Conservation (phyloP, 2,329 filamentous ascomycete genomes). For the Aspergillus felis region DNA sequence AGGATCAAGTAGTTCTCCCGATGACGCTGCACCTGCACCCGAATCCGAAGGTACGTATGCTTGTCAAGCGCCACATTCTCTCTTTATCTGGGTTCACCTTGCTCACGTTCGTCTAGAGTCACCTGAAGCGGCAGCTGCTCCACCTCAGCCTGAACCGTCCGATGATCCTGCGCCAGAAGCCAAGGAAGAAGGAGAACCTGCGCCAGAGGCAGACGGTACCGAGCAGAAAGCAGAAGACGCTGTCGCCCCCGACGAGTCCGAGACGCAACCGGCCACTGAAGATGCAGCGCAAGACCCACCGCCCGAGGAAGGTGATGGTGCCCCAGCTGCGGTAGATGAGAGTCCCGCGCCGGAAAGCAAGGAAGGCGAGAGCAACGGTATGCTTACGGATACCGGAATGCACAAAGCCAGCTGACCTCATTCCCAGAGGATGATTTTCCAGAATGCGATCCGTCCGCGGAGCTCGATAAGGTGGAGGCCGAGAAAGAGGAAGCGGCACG, state of each 20-base stretch:
- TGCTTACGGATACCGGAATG: conserved; percentile 1
- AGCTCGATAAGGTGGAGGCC: conserved; percentile 27
- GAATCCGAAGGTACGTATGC: conserved; percentile 29
- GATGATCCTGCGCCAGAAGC: conserved; percentile 18
- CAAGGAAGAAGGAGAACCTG: conserved; percentile 16
- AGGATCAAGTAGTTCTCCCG: conserved; percentile 18
- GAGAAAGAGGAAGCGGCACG: conserved; percentile 32
- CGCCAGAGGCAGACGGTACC: conserved; percentile 7
- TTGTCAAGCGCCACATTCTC: not conserved
- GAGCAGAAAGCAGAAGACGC: conserved; percentile 7
- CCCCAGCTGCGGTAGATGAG: conserved; percentile 1
- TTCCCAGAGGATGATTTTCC: conserved; percentile 32
- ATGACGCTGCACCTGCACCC: conserved; percentile 21
- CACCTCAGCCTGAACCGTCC: conserved; percentile 20
- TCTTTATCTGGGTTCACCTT: not conserved
- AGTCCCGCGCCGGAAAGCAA: conserved; percentile 5
- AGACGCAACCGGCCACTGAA: conserved; percentile 10
- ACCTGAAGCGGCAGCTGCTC: conserved; percentile 25
- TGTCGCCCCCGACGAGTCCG: conserved; percentile 7
- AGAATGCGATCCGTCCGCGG: conserved; percentile 28
- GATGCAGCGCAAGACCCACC: conserved; percentile 8
- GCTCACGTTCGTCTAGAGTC: conserved; percentile 16
- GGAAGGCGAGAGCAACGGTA: conserved; percentile 23
- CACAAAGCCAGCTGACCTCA: conserved; percentile 10
- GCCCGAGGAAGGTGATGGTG: not conserved